Base-by-base conservation (phyloP, 345 rosid genomes). In the Lepidium didymum region DNA sequence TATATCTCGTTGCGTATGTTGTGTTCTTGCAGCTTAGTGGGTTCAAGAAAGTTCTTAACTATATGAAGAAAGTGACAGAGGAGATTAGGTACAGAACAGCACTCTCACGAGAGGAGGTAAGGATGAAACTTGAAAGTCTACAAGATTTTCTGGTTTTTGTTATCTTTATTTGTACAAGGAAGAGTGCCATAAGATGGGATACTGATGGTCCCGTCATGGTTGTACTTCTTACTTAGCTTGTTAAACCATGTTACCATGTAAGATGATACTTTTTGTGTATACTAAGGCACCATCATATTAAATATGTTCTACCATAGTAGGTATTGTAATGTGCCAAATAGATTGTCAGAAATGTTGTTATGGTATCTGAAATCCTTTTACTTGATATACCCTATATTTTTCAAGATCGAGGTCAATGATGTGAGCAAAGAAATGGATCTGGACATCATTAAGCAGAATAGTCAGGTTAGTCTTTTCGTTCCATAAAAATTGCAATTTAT, bases 361-460 rank as follows among this genome's bases (percentile, higher is more conserved):
- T 55, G 54, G 49, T 62, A 37, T 47, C 46, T 75, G 55, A 59
- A 55, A 40, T 49, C 46, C 25, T 27, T 68, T 15, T 10, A 45
- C 52, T 34, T 68, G 21, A 36, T 59, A 38, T 29, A 29, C 33
- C 33, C 33, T 29, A 29, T 68, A 47, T 51, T 40, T 46, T 70
- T 50, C 12, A 33, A 95, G 99, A 91, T 95, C 59, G 99, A 95
- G 85, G 89, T 91, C 82, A 89, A 79, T 69, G 99, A 91, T 69
- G 99, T 95, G 71, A 89, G 96, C 79, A 95, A 85, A 82, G 99
- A 95, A 87, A 95, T 95, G 98, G 99, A 95, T 78, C 80, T 95
- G 68, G 99, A 95, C 80, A 88, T 95, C 71, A 89, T 91, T 73
- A 95, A 85, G 84, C 99, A 91, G 82, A 86, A 95, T 64, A 83